A percentile compares a stretch with the other conserved stretches of the same genome.
These are phyloP conservation scores for Pleurotus platypus DNA, from an alignment of 768 basidiomycete genomes.

Conservation along the genomic window DNA sequence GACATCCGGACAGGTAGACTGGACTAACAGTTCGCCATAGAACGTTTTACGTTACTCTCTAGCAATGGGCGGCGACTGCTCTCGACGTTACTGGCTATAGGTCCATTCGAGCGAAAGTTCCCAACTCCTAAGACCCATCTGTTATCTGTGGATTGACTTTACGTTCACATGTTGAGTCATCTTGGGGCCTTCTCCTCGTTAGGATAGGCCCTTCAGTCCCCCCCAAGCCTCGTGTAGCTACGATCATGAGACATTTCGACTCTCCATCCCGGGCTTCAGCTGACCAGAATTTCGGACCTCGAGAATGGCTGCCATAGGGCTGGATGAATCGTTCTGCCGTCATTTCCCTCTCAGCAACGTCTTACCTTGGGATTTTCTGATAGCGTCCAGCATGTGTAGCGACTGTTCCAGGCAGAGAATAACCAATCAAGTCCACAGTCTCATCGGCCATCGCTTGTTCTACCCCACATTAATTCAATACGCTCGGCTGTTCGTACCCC, in stretches of 20 bases:
- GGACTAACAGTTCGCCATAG: too few species aligned
- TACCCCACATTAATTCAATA: too few species aligned
- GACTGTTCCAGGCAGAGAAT: too few species aligned
- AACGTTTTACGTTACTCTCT: too few species aligned
- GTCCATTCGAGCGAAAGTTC: too few species aligned
- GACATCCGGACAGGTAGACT: too few species aligned
- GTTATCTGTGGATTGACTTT: not conserved
- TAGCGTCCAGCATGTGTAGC: too few species aligned
- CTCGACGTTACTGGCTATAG: too few species aligned
- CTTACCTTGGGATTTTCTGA: too few species aligned
- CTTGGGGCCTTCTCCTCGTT: not conserved
- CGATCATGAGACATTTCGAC: not conserved
- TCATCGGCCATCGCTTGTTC: not conserved
- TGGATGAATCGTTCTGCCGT: not conserved
- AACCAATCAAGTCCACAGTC: not conserved
- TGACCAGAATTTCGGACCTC: not conserved
- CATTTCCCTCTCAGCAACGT: not conserved
- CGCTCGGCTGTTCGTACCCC: not conserved
- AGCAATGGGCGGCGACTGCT: too few species aligned
- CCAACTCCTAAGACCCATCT: too few species aligned
- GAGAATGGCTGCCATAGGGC: not conserved
- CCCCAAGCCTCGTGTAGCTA: not conserved
- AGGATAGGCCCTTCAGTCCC: not conserved
- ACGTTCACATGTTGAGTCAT: constrained; percentile 1
- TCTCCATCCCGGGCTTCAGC: not conserved